Evolutionary conservation across 164 flowering plant species (phyloP), one percentile per base, ranked within the genome.

Genomic region (Vitis rotundifolia): DNA sequence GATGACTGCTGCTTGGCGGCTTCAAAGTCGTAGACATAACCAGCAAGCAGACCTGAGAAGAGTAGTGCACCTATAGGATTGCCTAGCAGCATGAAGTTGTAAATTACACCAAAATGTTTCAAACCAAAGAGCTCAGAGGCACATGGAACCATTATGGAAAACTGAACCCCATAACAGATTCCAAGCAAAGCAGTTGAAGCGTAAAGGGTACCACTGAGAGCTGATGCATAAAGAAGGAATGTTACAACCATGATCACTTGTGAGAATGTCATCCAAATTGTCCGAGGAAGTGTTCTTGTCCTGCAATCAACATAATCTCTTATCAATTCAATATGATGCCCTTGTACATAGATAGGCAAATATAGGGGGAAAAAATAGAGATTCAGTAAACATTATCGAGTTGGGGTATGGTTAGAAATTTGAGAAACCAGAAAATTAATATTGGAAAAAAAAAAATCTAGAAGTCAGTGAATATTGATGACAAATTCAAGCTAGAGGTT

Each of bases 41-140:
- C 88, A 16, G 91, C 91, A 60, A 89, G 90, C 44, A 74, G n/a
- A 52, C 79, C 90, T 2, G 94, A 89, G 86, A 89, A 88, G 61
- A 89, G 82, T 5, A 86, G 72, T 29, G 94, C 90, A 47, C 94
- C 94, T 26, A 85, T 59, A 11, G 94, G 91, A 54, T 86, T 88
- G 29, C 88, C 88, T 2, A 89, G 71, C 62, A 31, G 63, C 78
- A 89, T 82, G 76, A 86, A 83, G 69, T 82, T 89, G 82, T 71
- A 86, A 44, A 85, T 86, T 44, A 85, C 55, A 10, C 94, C 94
- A 68, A 87, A 89, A 76, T 78, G 69, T 63, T 74, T 76, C 54
- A 85, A 63, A 15, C 85, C 85, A 54, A 79, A 81, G 49, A 83
- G 77, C 69, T 77, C 86, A 0, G 83, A 81, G n/a, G 71, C 73